Evolutionary conservation across 2,329 filamentous ascomycete species (phyloP).

Genomic region (Zalaria sp.): DNA sequence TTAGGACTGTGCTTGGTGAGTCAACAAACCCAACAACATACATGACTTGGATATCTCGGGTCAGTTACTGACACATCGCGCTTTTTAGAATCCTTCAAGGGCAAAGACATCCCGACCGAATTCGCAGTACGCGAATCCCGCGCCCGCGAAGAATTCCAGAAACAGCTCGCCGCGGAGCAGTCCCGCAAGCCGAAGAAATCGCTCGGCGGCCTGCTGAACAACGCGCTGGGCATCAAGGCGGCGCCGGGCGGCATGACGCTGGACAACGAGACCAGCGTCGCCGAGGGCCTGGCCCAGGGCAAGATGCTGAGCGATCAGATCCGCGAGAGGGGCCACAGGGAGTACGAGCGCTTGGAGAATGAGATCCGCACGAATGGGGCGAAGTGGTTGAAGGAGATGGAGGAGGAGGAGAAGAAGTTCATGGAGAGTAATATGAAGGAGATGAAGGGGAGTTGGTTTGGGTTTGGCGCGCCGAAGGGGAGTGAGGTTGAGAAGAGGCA

Average conservation of each 20-base stretch:
- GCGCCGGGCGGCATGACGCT: slow-evolving; percentile 45
- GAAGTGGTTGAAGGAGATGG: slow-evolving; percentile 92
- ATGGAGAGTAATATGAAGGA: slow-evolving; percentile 84
- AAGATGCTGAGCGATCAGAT: slow-evolving; percentile 97
- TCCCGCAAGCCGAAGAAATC: slow-evolving; percentile 46
- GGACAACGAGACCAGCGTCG: slow-evolving; percentile 39
- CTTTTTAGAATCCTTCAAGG: slow-evolving; percentile 36
- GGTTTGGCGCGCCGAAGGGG: slow-evolving; percentile 19
- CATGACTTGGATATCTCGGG: no score
- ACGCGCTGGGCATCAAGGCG: slow-evolving; percentile 64
- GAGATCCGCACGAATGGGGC: slow-evolving; percentile 89
- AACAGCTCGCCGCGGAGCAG: slow-evolving; percentile 56
- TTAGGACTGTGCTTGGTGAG: slow-evolving; percentile 35
- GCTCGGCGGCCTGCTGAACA: slow-evolving; percentile 41
- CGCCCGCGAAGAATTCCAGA: slow-evolving; percentile 72
- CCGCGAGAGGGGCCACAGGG: slow-evolving; percentile 76
- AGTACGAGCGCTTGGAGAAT: slow-evolving; percentile 79
- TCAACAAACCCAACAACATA: background rate
- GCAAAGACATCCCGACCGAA: slow-evolving; percentile 76
- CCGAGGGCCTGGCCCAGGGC: slow-evolving; percentile 71
- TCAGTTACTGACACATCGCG: no score
- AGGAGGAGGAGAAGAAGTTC: slow-evolving; percentile 71
- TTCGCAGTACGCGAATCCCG: slow-evolving; percentile 80
- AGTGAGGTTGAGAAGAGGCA: background rate
- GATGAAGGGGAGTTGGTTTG: slow-evolving; percentile 68